These are phyloP conservation scores for Entoloma clypeatum DNA, from an alignment of 1,284 basidiomycete species.

Conservation along the genomic window DNA sequence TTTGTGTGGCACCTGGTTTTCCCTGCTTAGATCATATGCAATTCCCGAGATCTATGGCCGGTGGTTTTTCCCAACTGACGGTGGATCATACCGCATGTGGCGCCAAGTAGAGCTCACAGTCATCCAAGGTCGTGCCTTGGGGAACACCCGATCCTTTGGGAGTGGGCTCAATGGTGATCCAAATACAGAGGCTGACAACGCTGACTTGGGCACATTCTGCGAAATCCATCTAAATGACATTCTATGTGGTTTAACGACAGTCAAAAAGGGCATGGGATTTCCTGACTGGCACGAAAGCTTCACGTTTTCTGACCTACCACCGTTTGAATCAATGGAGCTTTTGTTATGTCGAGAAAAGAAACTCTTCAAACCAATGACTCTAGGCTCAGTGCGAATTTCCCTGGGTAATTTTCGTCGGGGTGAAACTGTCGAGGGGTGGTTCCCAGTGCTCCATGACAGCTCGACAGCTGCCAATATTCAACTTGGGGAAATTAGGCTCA, in stretches of 20 bases:
- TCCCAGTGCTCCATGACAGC: conserved; percentile 60
- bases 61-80: conserved; percentile 51
- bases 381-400: conserved; percentile 65
- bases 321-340: conserved; percentile 64
- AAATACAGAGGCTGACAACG: conserved; percentile 44
- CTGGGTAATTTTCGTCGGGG: conserved; percentile 69
- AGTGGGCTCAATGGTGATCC: conserved; percentile 25
- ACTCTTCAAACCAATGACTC: conserved; percentile 45
- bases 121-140: conserved; percentile 67
- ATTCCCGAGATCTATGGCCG: conserved; percentile 73
- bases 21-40: conserved; percentile 72
- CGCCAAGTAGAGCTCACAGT: conserved; percentile 70
- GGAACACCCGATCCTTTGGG: conserved; percentile 37
- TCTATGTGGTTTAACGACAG: conserved; percentile 66
- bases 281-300: conserved; percentile 80
- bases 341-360: conserved; percentile 66
- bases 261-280: conserved; percentile 59
- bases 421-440: conserved; percentile 77
- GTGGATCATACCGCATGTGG: conserved; percentile 81
- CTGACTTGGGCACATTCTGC: conserved; percentile 67
- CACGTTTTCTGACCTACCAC: conserved; percentile 66
- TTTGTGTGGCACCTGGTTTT: conserved; percentile 64
- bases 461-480: conserved; percentile 49
- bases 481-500: conserved; percentile 71
- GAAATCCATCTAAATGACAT: conserved; percentile 63